Evolutionary conservation across 208 protist species (phyloP).

Genomic region (Trypanosoma lewisi): DNA sequence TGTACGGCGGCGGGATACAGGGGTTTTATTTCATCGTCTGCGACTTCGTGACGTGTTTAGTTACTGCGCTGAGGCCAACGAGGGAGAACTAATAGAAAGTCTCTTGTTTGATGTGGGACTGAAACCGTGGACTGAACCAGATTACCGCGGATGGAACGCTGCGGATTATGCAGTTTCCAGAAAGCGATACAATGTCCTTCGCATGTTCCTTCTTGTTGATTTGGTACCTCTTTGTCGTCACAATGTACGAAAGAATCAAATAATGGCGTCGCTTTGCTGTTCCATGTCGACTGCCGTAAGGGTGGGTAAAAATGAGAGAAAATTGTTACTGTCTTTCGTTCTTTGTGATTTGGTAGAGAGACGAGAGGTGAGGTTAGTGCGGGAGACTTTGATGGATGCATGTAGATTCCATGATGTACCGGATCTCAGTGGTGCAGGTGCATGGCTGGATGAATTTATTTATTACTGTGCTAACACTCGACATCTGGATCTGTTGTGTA

Average conservation of each 20-base stretch:
- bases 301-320: background rate
- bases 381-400: slow-evolving; percentile 15
- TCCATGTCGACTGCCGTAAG: slow-evolving; percentile 27
- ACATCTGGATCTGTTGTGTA: slow-evolving; percentile 38
- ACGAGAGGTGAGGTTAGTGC: slow-evolving; percentile 5
- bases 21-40: slow-evolving; percentile 48
- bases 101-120: slow-evolving; percentile 48
- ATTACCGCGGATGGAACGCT: slow-evolving; percentile 66
- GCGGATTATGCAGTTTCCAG: slow-evolving; percentile 51
- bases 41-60: slow-evolving; percentile 70
- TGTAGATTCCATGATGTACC: slow-evolving; percentile 10
- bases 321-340: slow-evolving; percentile 7
- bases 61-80: slow-evolving; percentile 52
- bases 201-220: slow-evolving; percentile 42
- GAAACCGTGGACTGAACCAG: slow-evolving; percentile 50
- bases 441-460: slow-evolving; percentile 46
- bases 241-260: slow-evolving; percentile 16
- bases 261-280: slow-evolving; percentile 8
- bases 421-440: slow-evolving; percentile 23
- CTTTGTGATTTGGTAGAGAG: slow-evolving; percentile 1
- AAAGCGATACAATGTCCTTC: slow-evolving; percentile 26
- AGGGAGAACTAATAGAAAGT: slow-evolving; percentile 36
- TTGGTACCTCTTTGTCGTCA: slow-evolving; percentile 39
- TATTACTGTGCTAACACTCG: slow-evolving; percentile 36
- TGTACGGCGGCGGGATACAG: slow-evolving; percentile 20